These are phyloP conservation scores for Trichoderma lentiforme DNA, from an alignment of 2,329 filamentous ascomycete genomes.

Conservation along the genomic window DNA sequence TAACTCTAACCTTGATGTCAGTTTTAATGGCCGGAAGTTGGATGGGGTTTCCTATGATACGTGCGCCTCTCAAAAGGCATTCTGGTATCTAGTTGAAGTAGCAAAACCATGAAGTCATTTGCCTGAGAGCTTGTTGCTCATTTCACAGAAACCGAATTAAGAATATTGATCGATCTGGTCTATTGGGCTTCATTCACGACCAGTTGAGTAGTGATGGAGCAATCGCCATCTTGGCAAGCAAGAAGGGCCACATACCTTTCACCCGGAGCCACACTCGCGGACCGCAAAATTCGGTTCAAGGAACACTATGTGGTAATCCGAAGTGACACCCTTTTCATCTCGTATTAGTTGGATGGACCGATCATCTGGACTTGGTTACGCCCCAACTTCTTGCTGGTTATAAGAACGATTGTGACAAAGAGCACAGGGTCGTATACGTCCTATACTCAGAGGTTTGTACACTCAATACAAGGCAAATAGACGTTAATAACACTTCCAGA, in stretches of 20 bases:
- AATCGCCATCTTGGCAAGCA: not conserved
- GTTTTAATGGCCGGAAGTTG: too few species aligned
- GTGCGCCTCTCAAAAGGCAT: too few species aligned
- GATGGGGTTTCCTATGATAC: too few species aligned
- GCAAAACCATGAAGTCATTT: not conserved
- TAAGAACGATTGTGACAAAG: not conserved
- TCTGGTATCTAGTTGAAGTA: not conserved
- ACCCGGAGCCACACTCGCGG: not conserved
- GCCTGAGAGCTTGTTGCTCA: not conserved
- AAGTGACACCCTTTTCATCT: not conserved
- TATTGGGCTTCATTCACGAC: not conserved
- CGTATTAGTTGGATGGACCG: not conserved
- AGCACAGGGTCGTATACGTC: not conserved
- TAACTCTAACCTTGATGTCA: fast-evolving
- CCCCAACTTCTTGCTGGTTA: not conserved
- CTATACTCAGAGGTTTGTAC: not conserved
- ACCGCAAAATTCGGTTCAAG: not conserved
- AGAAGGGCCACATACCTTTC: not conserved
- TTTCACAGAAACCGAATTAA: not conserved
- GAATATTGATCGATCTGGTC: not conserved
- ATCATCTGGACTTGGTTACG: not conserved
- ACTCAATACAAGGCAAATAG: not conserved
- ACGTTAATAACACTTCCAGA: not conserved
- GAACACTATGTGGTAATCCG: not conserved
- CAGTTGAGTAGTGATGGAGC: not conserved